Evolutionary conservation across 1,284 basidiomycete species (phyloP), one percentile per base, ranked within the genome.

Genomic region (Trichosporon sp.): DNA sequence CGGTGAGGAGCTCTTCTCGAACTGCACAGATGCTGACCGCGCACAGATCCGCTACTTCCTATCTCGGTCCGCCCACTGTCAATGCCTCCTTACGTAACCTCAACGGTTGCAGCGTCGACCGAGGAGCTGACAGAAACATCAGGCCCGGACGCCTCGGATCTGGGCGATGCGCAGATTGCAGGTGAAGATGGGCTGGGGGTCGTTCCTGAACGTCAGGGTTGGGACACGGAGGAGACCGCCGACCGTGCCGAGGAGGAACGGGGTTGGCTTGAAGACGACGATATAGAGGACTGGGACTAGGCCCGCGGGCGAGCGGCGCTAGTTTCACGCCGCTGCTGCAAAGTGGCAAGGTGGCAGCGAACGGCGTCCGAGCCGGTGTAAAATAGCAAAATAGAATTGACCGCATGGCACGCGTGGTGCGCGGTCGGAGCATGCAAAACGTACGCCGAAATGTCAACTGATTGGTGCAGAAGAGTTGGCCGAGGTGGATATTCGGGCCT

Each of bases 41-140:
- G 8, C 65, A n/a, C n/a, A 81, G 80, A 62, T 2, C 74, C 77
- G 0, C 66, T 82, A 2, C 70, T 82, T 9, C 80, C 80, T 0
- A 62, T 70, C 2, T 73, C 77, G 0, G 76, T 76, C 15, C 75
- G 77, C 31, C 63, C 74, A 0, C 70, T 81, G 2, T 44, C 70
- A 2, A 62, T 82, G 34, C 75, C 75, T 1, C 67, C 75, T 6
- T 80, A 71, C 23, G 18, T 64, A 12, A 42, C 23, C 31, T 21
- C 25, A 2, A 18, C 13, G 1, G 38, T 29, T 31, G 11, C 53
- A 11, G 32, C 18, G 3, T 32, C 51, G 7, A 53, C 32, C 2
- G 29, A 65, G 51, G 67, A 70, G 42, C 32, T 69, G 11, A n/a
- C 47, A 12, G 66, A 47, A 34, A 51, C 47, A 9, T 56, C 56